Base-by-base conservation (phyloP, 345 rosid species). In the Citrus inodora region DNA sequence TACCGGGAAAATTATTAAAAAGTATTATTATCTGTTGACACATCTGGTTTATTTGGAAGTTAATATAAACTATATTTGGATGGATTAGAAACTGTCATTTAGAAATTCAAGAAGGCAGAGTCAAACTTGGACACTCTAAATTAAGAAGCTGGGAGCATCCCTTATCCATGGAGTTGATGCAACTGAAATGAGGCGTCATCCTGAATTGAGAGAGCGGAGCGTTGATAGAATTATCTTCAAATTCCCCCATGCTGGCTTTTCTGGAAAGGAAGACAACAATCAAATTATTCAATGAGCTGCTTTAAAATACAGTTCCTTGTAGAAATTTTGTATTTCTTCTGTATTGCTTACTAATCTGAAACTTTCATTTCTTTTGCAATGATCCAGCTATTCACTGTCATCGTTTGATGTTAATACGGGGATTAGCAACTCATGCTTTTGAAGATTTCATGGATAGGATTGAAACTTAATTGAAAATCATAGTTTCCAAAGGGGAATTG, bases 131-230 rank as follows among this genome's bases (percentile, higher is more conserved):
- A 72, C n/a, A 73, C 59, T 13, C 74, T 90, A 35, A 10, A 33
- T 33, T 33, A 33, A 75, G 77, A 68, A 30, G 32, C 81, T 83
- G 35, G 94, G 90, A 73, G 93, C 92, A 53, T 32, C 42, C 22
- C 40, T 84, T 63, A 13, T 86, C 27, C 82, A 85, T 77, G 87
- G 85, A 79, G 91, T 88, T 68, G 93, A 89, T 86, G 90, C 92
- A 22, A 88, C 86, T 58, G 80, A 70, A 59, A 84, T 35, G 37
- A 35, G 7, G 1, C 37, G 65, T 46, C 17, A 87, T 65, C 56
- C 82, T 8, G 28, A 72, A 77, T 82, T 92, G 79, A 65, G 35
- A 55, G 76, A 2, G 73, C 83, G 71, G 55, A 88, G 66, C 62
- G 87, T 88, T 24, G 92, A 92, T 62, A 82, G 87, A 8, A 75